A percentile compares a stretch with the other conserved stretches of the same genome.
phyloP scores from a whole-genome alignment of 208 protist genomes.

The Leishmania braziliensis region DNA sequence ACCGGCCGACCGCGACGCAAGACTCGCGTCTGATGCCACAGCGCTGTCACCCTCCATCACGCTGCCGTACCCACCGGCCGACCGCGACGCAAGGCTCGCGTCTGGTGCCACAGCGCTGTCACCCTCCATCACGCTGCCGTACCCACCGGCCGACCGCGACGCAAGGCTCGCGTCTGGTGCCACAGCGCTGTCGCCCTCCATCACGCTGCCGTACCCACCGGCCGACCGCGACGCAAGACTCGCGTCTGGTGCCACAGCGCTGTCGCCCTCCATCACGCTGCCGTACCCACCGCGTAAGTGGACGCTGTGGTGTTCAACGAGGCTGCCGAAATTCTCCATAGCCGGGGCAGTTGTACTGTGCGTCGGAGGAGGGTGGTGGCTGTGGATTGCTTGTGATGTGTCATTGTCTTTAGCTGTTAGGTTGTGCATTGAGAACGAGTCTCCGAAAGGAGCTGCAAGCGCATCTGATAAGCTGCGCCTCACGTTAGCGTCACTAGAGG shows the following conservation, averaged over 20 bases:
- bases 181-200: constrained; percentile 19
- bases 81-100: neutral
- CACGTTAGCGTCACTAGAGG: too few species aligned
- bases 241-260: neutral
- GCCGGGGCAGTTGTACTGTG: neutral
- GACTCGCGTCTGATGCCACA: too few species aligned
- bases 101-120: constrained; percentile 5
- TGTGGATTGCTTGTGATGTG: neutral
- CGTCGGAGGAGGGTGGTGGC: neutral
- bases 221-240: neutral
- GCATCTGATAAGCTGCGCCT: neutral
- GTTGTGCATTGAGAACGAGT: neutral
- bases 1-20: too few species aligned
- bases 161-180: neutral
- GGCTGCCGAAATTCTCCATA: neutral
- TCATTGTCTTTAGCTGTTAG: neutral
- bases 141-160: constrained; percentile 4
- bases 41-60: neutral
- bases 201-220: constrained; percentile 22
- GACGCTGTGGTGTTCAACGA: neutral
- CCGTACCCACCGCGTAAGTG: constrained; percentile 17
- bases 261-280: constrained; percentile 15
- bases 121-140: constrained; percentile 19
- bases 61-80: constrained; percentile 12
- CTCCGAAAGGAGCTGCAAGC: neutral